These are phyloP conservation scores for Corniculantispora saksenae DNA, from an alignment of 2,329 filamentous ascomycete genomes.

Conservation along the genomic window DNA sequence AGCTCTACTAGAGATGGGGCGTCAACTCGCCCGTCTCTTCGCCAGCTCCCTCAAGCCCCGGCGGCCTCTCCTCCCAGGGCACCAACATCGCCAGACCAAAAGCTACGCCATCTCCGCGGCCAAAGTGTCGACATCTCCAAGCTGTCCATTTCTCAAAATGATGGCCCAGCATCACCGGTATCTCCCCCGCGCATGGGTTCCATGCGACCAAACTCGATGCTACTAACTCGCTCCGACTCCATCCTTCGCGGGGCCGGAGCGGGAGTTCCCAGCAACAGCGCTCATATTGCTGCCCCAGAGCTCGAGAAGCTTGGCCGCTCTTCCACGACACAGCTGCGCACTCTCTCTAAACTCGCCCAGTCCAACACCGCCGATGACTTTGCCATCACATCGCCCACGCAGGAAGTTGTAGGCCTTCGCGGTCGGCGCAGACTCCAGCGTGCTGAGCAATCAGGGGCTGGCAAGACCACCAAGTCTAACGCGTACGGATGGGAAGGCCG, in stretches of 20 bases:
- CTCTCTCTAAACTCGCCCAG: constrained; percentile 80
- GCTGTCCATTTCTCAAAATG: constrained; percentile 50
- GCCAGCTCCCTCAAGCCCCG: constrained; percentile 70
- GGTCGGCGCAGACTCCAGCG: constrained; percentile 83
- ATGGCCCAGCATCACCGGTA: constrained; percentile 42
- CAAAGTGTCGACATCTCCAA: constrained; percentile 65
- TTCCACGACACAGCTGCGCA: constrained; percentile 84
- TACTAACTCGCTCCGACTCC: constrained; percentile 60
- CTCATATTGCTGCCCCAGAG: constrained; percentile 65
- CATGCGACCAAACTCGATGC: constrained; percentile 61
- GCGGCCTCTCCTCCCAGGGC: constrained; percentile 40
- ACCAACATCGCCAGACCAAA: constrained; percentile 39
- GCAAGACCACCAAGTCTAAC: constrained; percentile 48
- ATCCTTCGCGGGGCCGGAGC: constrained; percentile 40
- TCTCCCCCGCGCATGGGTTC: constrained; percentile 44
- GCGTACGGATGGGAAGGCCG: constrained; percentile 75
- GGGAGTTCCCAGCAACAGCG: constrained; percentile 38
- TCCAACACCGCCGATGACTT: constrained; percentile 77
- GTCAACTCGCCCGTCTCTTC: constrained; percentile 73
- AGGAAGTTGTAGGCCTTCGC: constrained; percentile 85
- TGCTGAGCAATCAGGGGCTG: constrained; percentile 54
- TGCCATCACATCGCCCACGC: constrained; percentile 71
- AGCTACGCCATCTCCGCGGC: constrained; percentile 45
- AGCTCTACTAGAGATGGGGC: constrained; percentile 50
- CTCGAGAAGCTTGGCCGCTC: constrained; percentile 83